Evolutionary conservation across 2,329 filamentous ascomycete genomes (phyloP).

Genomic region (Leptographium procerum): DNA sequence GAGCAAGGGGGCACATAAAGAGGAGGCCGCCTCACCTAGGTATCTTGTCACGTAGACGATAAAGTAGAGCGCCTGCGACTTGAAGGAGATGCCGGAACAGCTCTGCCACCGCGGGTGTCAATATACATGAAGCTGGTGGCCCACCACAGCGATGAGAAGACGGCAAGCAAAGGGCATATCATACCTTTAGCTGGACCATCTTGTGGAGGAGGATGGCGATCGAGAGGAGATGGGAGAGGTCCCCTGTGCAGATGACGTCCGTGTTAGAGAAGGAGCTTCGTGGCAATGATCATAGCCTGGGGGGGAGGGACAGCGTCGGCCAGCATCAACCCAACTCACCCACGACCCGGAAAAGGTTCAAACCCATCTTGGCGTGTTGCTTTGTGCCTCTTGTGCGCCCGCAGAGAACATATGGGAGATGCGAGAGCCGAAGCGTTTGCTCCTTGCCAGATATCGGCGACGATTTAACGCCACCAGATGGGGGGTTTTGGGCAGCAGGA

Average conservation of each 20-base stretch:
- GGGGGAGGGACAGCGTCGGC: neutral
- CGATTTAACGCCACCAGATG: neutral
- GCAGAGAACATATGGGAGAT: neutral
- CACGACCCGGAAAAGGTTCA: conserved; percentile 48
- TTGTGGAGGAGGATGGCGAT: conserved; percentile 94
- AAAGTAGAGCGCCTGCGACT: conserved; percentile 91
- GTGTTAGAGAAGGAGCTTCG: neutral
- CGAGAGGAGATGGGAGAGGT: conserved; percentile 89
- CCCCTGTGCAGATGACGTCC: conserved; percentile 43
- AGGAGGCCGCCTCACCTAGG: conserved; percentile 50
- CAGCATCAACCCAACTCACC: conserved; percentile 22
- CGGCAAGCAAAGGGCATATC: conserved; percentile 16
- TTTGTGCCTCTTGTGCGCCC: neutral
- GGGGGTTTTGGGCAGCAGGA: neutral
- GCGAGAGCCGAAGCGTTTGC: neutral
- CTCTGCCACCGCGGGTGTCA: conserved; percentile 55
- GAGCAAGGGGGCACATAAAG: neutral
- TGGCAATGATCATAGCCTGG: too few species aligned
- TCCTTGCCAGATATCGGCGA: neutral
- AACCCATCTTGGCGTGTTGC: conserved; percentile 27
- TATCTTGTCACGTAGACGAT: conserved; percentile 91
- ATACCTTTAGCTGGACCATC: conserved; percentile 84
- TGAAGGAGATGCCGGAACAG: conserved; percentile 96
- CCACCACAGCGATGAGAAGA: neutral
- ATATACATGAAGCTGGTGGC: neutral